Evolutionary conservation across 768 basidiomycete species (phyloP).

Genomic region (Mycena indigotica): DNA sequence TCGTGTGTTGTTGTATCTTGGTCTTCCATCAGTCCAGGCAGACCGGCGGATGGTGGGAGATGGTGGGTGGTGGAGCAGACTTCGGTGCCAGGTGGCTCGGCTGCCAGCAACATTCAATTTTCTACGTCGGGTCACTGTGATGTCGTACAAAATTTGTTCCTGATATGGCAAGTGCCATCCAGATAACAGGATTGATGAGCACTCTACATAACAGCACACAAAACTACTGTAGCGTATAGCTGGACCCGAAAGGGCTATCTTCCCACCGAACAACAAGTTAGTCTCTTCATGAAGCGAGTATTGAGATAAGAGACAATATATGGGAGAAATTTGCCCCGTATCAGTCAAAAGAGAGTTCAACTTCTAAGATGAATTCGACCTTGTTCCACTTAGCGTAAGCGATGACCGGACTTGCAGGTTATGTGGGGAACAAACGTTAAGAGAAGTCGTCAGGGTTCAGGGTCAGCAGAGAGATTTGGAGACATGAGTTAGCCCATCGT

Average conservation of each 20-base stretch:
- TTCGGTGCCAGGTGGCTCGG: not conserved
- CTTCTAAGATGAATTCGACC: not conserved
- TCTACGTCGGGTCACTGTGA: not conserved
- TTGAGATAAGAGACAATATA: too few species aligned
- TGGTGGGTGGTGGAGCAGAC: not conserved
- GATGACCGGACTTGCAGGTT: not conserved
- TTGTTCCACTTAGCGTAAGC: not conserved
- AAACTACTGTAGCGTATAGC: not conserved
- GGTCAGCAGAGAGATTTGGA: not conserved
- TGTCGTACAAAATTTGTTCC: slow-evolving; percentile 4
- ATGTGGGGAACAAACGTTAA: not conserved
- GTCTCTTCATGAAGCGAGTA: not conserved
- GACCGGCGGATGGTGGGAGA: not conserved
- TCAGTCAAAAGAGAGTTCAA: not conserved
- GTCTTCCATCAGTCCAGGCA: not conserved
- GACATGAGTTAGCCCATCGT: not conserved
- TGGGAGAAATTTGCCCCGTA: too few species aligned
- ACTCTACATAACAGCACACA: not conserved
- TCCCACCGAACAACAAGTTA: not conserved
- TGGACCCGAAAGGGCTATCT: not conserved
- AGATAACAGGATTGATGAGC: not conserved
- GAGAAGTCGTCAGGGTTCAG: not conserved
- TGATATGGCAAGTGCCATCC: slow-evolving; percentile 2
- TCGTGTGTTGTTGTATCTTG: not conserved
- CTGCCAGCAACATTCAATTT: not conserved